Conservation (phyloP, 2,329 filamentous ascomycete genomes). For the Myrmaecium sp. region DNA sequence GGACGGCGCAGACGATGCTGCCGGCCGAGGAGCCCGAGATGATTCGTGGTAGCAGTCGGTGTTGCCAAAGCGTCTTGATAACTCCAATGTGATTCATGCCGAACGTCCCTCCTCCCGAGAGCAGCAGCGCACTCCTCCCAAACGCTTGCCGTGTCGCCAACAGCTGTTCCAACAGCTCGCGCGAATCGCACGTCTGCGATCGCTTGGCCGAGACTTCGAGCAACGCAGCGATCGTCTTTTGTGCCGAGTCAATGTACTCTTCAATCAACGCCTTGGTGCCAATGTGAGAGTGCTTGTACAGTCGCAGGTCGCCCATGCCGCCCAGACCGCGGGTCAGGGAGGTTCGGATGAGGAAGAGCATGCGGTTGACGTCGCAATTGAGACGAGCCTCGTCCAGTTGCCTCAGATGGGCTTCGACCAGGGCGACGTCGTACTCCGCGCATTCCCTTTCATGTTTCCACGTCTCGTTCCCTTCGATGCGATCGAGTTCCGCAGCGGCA, state of each 20-base stretch:
- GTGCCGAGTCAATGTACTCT: slow-evolving; percentile 64
- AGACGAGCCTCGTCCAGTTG: slow-evolving; percentile 60
- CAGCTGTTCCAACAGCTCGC: slow-evolving; percentile 48
- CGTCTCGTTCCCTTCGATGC: slow-evolving; percentile 58
- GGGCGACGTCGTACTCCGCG: slow-evolving; percentile 52
- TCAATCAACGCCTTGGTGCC: slow-evolving; percentile 83
- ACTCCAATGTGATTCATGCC: slow-evolving; percentile 89
- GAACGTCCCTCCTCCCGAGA: slow-evolving; percentile 77
- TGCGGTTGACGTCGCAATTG: slow-evolving; percentile 53
- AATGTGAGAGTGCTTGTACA: slow-evolving; percentile 72
- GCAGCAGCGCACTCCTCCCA: slow-evolving; percentile 64
- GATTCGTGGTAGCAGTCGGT: slow-evolving; percentile 61
- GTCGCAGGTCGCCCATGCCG: slow-evolving; percentile 64
- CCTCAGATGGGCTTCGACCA: slow-evolving; percentile 52
- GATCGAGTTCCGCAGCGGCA: slow-evolving; percentile 61
- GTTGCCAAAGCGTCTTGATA: slow-evolving; percentile 62
- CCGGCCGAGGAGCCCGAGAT: slow-evolving; percentile 79
- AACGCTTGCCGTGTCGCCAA: slow-evolving; percentile 62
- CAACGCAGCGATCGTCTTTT: slow-evolving; percentile 56
- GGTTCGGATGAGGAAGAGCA: slow-evolving; percentile 70
- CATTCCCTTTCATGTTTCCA: slow-evolving; percentile 59
- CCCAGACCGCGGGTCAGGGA: slow-evolving; percentile 65
- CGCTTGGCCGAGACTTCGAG: slow-evolving; percentile 42
- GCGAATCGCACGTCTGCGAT: slow-evolving; percentile 37
- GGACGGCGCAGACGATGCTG: slow-evolving; percentile 67